These are phyloP conservation scores for Collybia mongolica DNA, from an alignment of 768 basidiomycete species.

Conservation along the genomic window DNA sequence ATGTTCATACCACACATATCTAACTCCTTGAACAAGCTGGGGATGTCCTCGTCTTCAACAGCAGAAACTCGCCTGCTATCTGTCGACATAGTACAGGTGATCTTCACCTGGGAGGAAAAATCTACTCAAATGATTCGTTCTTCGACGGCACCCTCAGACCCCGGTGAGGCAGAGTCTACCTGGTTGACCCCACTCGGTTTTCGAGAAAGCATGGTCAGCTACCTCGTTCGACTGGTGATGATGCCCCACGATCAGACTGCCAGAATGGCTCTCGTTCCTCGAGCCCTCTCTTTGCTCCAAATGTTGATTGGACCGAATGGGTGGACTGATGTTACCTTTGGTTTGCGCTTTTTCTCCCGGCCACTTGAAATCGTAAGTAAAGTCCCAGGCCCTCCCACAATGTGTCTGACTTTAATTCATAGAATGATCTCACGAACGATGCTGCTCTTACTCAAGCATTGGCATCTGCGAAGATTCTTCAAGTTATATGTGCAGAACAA, in stretches of 20 bases:
- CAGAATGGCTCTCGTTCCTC: conserved; percentile 50
- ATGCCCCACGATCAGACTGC: conserved; percentile 55
- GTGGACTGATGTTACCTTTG: conserved; percentile 91
- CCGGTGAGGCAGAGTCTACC: conserved; percentile 20
- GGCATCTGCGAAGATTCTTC: conserved; percentile 84
- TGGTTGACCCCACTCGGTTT: conserved; percentile 82
- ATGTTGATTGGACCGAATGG: conserved; percentile 80
- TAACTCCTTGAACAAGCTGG: conserved; percentile 83
- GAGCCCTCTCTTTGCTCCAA: conserved; percentile 67
- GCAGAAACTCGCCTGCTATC: conserved; percentile 83
- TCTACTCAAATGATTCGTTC: conserved; percentile 29
- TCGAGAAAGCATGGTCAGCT: conserved; percentile 91
- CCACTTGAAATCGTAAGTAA: conserved; percentile 73
- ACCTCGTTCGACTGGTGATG: conserved; percentile 89
- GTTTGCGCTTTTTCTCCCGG: conserved; percentile 85
- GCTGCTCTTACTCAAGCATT: conserved; percentile 64
- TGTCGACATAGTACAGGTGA: conserved; percentile 87
- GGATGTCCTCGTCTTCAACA: conserved; percentile 70
- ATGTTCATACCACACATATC: conserved; percentile 94
- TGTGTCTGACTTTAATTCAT: conserved; percentile 5
- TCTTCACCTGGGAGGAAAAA: conserved; percentile 92
- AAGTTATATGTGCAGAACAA: conserved; percentile 82
- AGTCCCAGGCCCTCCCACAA: background rate
- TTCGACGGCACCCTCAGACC: conserved; percentile 16
- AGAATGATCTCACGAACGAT: conserved; percentile 77